phyloP scores from a whole-genome alignment of 2,329 filamentous ascomycete species.

The Neofusicoccum ribis region DNA sequence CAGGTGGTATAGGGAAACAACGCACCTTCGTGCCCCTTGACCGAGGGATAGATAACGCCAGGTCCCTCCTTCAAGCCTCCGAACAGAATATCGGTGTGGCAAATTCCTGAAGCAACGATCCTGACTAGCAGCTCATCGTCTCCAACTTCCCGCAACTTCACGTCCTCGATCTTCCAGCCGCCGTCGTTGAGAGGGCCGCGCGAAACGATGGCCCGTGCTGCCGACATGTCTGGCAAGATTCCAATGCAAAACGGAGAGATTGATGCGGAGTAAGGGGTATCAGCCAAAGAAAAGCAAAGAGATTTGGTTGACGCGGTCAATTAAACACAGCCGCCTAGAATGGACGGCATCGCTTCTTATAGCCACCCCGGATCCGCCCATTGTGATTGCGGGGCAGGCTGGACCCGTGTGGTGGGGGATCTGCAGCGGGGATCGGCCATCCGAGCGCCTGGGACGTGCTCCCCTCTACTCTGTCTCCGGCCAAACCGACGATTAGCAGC shows the following conservation, averaged over 20 bases:
- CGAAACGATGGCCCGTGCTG: conserved; percentile 40
- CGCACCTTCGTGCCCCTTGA: conserved; percentile 57
- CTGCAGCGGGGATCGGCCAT: conserved; percentile 5
- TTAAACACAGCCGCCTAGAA: not conserved
- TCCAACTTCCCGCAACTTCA: conserved; percentile 36
- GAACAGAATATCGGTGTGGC: conserved; percentile 56
- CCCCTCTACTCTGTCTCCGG: too few species aligned
- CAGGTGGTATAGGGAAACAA: not conserved
- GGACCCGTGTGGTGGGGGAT: not conserved
- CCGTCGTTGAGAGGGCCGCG: conserved; percentile 37
- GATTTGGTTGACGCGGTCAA: not conserved
- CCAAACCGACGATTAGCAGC: too few species aligned
- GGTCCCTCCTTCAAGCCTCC: conserved; percentile 37
- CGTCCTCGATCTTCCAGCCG: conserved; percentile 42
- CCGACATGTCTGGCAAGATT: not conserved
- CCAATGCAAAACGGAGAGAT: not conserved
- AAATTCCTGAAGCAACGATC: conserved; percentile 56
- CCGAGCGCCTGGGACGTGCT: not conserved
- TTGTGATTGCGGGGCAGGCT: not conserved
- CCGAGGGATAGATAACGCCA: conserved; percentile 45
- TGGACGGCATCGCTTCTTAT: not conserved
- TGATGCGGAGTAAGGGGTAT: not conserved
- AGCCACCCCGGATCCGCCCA: not conserved
- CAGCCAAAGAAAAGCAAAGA: too few species aligned
- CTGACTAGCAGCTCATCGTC: conserved; percentile 55